Evolutionary conservation across 2,329 filamentous ascomycete genomes (phyloP), one percentile per base, ranked within the genome.

Genomic region (Aspergillus nomiae): DNA sequence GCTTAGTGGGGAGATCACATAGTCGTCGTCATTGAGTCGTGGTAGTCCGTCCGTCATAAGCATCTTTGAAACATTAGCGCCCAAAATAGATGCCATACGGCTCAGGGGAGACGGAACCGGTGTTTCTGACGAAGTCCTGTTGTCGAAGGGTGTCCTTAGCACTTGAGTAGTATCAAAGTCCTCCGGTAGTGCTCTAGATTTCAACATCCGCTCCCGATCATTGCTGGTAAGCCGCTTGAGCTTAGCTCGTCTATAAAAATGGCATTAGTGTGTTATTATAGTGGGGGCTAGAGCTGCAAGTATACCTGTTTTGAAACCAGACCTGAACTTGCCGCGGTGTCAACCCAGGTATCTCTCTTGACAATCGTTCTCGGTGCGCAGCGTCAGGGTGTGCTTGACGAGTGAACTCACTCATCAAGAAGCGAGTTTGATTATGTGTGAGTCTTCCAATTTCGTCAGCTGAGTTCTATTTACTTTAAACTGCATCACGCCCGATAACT

Each of bases 261-360:
- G 45, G 46, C 38, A 63, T 67, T 63, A 70, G 65, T 51, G 61
- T 55, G 54, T 30, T 34, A 43, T 54, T 26, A n/a, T 54, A 14
- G 10, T 36, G 21, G 28, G 51, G 19, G 11, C n/a, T 28, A 53
- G 21, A 19, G 24, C 38, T 45, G 54, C 38, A 41, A 58, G 73
- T 85, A 71, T 85, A 97, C 94, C 94, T 88, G 79, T 98, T 98
- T 79, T 98, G 94, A 79, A 98, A 98, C 94, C 94, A 98, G 56
- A 98, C 94, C 78, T 98, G 94, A 28, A 98, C 94, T 76, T 98
- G 94, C 65, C 94, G 88, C 43, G 94, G 92, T 71, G 92, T 97
- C 56, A 98, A 81, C 0, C 94, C 94, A 36, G 94, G 94, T 53
- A 98, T 97, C 76, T 97, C 92, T 66, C 90, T 85, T 4, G 94